These are phyloP conservation scores for Sphagnum fallax DNA, from an alignment of 228 moss, liverwort and hornwort species.

Conservation along the genomic window DNA sequence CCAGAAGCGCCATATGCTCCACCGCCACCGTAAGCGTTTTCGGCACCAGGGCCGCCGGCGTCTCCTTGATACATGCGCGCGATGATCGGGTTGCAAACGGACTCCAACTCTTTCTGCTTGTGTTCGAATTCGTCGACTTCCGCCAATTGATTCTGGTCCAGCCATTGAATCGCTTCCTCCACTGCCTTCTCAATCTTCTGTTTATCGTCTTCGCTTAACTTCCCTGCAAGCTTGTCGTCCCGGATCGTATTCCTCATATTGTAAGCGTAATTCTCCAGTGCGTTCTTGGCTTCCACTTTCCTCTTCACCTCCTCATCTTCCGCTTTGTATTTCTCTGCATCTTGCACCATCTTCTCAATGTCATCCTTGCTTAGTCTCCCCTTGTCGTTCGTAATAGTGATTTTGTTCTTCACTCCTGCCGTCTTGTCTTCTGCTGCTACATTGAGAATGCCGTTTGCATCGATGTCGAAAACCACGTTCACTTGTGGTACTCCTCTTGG, in stretches of 20 bases:
- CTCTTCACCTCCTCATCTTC: conserved; percentile 44
- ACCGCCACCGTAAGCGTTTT: background rate
- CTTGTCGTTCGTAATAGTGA: conserved; percentile 52
- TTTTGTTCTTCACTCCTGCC: conserved; percentile 48
- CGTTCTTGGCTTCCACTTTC: conserved; percentile 41
- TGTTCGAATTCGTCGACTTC: conserved; percentile 35
- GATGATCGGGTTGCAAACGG: conserved; percentile 21
- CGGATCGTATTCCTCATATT: conserved; percentile 35
- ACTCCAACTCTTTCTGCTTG: conserved; percentile 24
- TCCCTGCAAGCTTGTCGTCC: conserved; percentile 34
- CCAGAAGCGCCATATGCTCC: background rate
- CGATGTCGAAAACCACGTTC: conserved; percentile 43
- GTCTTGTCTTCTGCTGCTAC: conserved; percentile 51
- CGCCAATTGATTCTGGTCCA: conserved; percentile 29
- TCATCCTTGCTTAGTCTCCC: conserved; percentile 39
- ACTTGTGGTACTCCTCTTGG: conserved; percentile 31
- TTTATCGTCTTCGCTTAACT: conserved; percentile 27
- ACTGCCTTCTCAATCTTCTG: conserved; percentile 30
- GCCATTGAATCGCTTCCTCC: conserved; percentile 18
- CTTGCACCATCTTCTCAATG: conserved; percentile 43
- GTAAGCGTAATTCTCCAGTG: conserved; percentile 35
- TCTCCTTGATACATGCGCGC: conserved; percentile 29
- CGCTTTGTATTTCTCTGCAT: conserved; percentile 34
- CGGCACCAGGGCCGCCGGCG: background rate
- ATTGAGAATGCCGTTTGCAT: conserved; percentile 23